Conservation (phyloP, 371 early-diverging fungal genomes). For the Smittium culicis region DNA sequence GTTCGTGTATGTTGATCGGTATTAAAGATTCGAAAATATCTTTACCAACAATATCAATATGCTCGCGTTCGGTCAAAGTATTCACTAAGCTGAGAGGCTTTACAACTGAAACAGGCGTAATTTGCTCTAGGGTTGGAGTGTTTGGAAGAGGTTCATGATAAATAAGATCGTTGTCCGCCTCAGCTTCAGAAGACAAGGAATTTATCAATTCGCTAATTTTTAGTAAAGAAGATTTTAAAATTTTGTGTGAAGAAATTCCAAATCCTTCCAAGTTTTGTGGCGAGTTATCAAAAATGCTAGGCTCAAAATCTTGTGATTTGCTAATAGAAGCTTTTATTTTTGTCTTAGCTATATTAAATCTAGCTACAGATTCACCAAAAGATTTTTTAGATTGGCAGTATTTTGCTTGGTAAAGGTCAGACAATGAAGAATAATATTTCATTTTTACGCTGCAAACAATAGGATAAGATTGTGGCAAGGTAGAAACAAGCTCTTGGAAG, state of each 20-base stretch:
- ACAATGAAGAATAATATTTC: conserved; percentile 67
- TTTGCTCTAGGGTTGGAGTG: conserved; percentile 54
- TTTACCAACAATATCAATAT: conserved; percentile 54
- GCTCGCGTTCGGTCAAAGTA: conserved; percentile 36
- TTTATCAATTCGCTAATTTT: conserved; percentile 17
- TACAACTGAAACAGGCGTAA: conserved; percentile 38
- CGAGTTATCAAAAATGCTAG: conserved; percentile 34
- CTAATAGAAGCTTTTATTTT: conserved; percentile 72
- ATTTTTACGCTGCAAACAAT: conserved; percentile 62
- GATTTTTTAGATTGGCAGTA: conserved; percentile 58
- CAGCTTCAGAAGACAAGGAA: conserved; percentile 19
- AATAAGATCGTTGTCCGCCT: conserved; percentile 86
- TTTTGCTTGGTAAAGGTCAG: conserved; percentile 67
- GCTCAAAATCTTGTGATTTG: conserved; percentile 45
- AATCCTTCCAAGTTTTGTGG: conserved; percentile 19
- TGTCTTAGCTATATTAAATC: conserved; percentile 58
- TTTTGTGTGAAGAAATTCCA: conserved; percentile 12
- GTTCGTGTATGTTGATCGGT: conserved; percentile 83
- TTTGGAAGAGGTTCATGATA: conserved; percentile 82
- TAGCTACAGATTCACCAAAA: conserved; percentile 74
- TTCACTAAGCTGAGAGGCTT: conserved; percentile 16
- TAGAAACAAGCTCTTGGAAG: conserved; percentile 38
- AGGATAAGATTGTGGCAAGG: conserved; percentile 49
- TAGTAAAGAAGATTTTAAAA: conserved; percentile 12
- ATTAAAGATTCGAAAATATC: conserved; percentile 80